Conservation (phyloP, 2,329 filamentous ascomycete genomes). For the Aureobasidium musti region DNA sequence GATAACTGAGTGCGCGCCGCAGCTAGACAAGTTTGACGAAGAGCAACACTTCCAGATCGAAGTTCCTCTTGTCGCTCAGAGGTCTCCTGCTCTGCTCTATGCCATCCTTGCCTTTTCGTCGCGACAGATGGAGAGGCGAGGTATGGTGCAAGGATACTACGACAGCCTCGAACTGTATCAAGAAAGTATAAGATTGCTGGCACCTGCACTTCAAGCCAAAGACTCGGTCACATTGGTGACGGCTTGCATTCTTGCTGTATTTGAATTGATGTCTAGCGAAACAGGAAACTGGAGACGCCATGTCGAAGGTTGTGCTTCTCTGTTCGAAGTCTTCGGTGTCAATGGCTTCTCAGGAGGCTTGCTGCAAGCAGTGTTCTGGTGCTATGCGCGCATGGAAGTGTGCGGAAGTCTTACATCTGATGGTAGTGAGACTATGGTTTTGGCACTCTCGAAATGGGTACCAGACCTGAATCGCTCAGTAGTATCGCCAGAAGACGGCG, state of each 20-base stretch:
- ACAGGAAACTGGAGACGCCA: constrained; percentile 21
- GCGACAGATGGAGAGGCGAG: constrained; percentile 19
- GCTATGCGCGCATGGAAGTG: constrained; percentile 1
- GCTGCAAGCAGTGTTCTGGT: constrained; percentile 16
- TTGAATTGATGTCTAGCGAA: constrained; percentile 21
- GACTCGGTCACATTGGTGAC: constrained; percentile 12
- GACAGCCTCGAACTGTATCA: constrained; percentile 21
- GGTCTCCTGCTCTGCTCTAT: constrained; percentile 19
- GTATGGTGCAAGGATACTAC: constrained; percentile 11
- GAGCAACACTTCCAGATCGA: constrained; percentile 21
- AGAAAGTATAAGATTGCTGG: constrained; percentile 14
- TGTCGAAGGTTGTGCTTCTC: constrained; percentile 21
- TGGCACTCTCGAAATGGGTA: constrained; percentile 6
- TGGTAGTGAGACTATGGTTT: constrained; percentile 9
- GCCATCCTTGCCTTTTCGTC: constrained; percentile 20
- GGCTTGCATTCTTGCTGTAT: constrained; percentile 11
- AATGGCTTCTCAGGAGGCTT: constrained; percentile 18
- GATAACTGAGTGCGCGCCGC: constrained; percentile 14
- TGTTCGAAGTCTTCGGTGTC: constrained; percentile 17
- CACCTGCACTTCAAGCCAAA: constrained; percentile 16
- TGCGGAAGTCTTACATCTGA: constrained; percentile 16
- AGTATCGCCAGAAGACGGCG: background rate
- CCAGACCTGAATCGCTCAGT: background rate
- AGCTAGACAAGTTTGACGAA: constrained; percentile 23
- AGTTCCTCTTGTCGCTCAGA: constrained; percentile 10